phyloP scores from a whole-genome alignment of 352 stramenopile genomes.

The Phytophthora citricola region DNA sequence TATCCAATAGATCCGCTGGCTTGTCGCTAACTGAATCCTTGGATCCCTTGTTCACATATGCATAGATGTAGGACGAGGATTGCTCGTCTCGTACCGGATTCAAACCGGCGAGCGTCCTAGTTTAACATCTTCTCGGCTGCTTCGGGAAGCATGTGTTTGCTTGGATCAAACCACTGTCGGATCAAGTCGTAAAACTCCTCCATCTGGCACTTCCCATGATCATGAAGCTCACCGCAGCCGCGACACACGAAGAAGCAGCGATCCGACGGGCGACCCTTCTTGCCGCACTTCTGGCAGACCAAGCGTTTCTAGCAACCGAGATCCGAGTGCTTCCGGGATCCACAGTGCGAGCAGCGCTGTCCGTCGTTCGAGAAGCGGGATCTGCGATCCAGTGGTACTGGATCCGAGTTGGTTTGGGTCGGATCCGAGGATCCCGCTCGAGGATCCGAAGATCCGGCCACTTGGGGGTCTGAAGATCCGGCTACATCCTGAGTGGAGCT shows the following conservation, averaged over 20 bases:
- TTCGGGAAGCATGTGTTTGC: neutral
- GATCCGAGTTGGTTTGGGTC: no score
- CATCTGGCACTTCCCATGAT: neutral
- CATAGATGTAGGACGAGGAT: neutral
- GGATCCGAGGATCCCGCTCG: no score
- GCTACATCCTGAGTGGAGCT: no score
- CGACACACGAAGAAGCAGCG: neutral
- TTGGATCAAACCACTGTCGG: slow-evolving; percentile 1
- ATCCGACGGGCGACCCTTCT: neutral
- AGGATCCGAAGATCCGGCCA: no score
- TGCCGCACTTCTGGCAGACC: no score
- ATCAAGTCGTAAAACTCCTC: slow-evolving; percentile 6
- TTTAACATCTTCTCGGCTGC: slow-evolving; percentile 13
- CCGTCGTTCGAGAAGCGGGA: no score
- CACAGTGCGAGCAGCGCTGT: neutral
- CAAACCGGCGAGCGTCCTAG: slow-evolving; percentile 15
- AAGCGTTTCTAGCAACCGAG: no score
- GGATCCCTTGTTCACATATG: no score
- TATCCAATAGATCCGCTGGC: neutral
- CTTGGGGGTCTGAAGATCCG: no score
- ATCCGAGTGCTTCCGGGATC: neutral
- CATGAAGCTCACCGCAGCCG: neutral
- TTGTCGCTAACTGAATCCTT: no score
- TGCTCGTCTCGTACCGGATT: slow-evolving; percentile 14
- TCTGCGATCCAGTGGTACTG: no score